phyloP scores from a whole-genome alignment of 192 early-diverging fungal species.

The Mortierella claussenii region DNA sequence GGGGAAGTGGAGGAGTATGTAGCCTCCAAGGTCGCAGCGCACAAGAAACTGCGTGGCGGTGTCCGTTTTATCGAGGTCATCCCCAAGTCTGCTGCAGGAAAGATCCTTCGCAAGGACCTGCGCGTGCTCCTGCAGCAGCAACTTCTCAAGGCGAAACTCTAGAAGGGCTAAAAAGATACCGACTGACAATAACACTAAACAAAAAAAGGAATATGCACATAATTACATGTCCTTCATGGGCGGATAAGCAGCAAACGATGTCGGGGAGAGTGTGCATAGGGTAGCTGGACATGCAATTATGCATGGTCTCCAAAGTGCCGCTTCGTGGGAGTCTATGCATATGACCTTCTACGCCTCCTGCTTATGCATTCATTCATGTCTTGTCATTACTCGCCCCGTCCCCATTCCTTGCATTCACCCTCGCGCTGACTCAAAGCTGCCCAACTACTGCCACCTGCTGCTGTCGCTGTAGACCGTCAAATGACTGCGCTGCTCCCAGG shows the following conservation, averaged over 20 bases:
- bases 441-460: background rate
- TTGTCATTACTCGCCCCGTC: background rate
- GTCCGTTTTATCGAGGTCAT: constrained; percentile 75
- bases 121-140: constrained; percentile 47
- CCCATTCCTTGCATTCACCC: background rate
- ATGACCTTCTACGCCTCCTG: background rate
- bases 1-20: constrained; percentile 66
- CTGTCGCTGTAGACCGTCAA: constrained; percentile 3
- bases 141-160: constrained; percentile 27
- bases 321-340: background rate
- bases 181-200: background rate
- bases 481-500: constrained; percentile 30
- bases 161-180: background rate
- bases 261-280: no score
- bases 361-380: background rate
- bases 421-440: background rate
- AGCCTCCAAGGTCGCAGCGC: constrained; percentile 69
- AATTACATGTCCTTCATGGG: no score
- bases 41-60: constrained; percentile 86
- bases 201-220: background rate
- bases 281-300: background rate
- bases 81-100: constrained; percentile 84
- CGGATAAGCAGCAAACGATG: no score
- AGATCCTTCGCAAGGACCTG: constrained; percentile 84
- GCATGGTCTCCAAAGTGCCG: background rate